Evolutionary conservation across 2,329 filamentous ascomycete genomes (phyloP).

Genomic region (Nemania sp.): DNA sequence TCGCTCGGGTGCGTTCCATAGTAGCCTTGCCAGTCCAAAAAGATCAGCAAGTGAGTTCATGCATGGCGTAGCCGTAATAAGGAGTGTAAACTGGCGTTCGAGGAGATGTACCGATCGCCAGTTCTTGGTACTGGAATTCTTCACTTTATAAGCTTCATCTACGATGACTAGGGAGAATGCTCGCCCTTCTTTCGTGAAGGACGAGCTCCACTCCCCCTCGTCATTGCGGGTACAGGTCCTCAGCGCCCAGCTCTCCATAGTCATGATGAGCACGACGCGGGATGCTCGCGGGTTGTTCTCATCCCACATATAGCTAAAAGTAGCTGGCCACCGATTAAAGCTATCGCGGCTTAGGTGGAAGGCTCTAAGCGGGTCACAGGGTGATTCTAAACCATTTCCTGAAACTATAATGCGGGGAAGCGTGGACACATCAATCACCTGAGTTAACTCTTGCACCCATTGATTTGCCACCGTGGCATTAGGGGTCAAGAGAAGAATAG

Average conservation of each 20-base stretch:
- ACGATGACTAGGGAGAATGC: conserved; percentile 48
- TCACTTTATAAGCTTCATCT: conserved; percentile 49
- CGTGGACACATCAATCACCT: conserved; percentile 25
- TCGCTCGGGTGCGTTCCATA: conserved; percentile 42
- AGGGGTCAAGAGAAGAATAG: conserved; percentile 45
- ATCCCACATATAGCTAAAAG: conserved; percentile 46
- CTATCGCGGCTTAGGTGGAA: conserved; percentile 16
- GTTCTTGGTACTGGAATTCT: conserved; percentile 41
- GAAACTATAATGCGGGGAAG: conserved; percentile 39
- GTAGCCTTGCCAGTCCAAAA: conserved; percentile 42
- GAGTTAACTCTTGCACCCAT: conserved; percentile 46
- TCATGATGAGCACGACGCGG: conserved; percentile 42
- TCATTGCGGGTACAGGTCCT: conserved; percentile 36
- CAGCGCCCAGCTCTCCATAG: conserved; percentile 46
- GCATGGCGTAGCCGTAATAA: conserved; percentile 49
- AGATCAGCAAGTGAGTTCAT: conserved; percentile 47
- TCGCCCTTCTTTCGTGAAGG: conserved; percentile 37
- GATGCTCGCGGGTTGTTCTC: conserved; percentile 36
- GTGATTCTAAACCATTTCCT: conserved; percentile 29
- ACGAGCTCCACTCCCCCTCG: conserved; percentile 35
- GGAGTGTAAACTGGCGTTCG: conserved; percentile 46
- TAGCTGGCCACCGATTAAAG: conserved; percentile 39
- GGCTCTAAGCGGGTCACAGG: conserved; percentile 5
- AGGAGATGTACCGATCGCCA: conserved; percentile 46
- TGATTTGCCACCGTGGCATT: conserved; percentile 45